phyloP scores from a whole-genome alignment of 2,329 filamentous ascomycete species.

The Metarhizium brunneum region DNA sequence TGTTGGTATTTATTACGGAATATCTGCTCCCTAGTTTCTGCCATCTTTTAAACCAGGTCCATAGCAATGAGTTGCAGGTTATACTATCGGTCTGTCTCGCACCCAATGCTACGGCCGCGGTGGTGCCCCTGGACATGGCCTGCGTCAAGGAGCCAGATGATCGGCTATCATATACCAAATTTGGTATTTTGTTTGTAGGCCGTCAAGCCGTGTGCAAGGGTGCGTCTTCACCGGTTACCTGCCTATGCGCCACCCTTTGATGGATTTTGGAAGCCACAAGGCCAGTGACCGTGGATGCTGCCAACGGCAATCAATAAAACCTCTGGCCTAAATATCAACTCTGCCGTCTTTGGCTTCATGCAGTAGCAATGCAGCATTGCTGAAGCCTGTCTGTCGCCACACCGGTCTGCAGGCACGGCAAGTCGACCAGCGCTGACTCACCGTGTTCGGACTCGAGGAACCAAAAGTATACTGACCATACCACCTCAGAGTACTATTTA shows the following conservation, averaged over 20 bases:
- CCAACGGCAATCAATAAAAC: not conserved
- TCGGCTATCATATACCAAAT: not conserved
- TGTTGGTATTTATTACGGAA: not conserved
- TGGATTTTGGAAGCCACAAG: not conserved
- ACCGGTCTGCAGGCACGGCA: conserved; percentile 5
- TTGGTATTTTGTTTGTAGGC: not conserved
- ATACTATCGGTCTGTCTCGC: not conserved
- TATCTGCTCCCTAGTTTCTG: not conserved
- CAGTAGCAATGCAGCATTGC: conserved; percentile 1
- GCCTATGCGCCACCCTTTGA: not conserved
- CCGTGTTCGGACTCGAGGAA: not conserved
- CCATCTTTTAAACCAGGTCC: not conserved
- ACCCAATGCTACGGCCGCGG: not conserved
- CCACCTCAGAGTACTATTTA: not conserved
- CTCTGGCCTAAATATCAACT: not conserved
- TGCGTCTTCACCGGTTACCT: not conserved
- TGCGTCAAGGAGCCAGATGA: not conserved
- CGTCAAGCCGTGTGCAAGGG: not conserved
- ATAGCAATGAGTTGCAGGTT: not conserved
- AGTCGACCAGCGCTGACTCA: conserved; percentile 3
- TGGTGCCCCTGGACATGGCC: not conserved
- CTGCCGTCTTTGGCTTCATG: conserved; percentile 2
- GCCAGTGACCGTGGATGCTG: not conserved
- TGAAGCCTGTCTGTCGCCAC: conserved; percentile 2
- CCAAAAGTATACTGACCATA: not conserved